Evolutionary conservation across 805 yeast genomes (phyloP), one percentile per base, ranked within the genome.

Genomic region (Scheffersomyces stipitis): DNA sequence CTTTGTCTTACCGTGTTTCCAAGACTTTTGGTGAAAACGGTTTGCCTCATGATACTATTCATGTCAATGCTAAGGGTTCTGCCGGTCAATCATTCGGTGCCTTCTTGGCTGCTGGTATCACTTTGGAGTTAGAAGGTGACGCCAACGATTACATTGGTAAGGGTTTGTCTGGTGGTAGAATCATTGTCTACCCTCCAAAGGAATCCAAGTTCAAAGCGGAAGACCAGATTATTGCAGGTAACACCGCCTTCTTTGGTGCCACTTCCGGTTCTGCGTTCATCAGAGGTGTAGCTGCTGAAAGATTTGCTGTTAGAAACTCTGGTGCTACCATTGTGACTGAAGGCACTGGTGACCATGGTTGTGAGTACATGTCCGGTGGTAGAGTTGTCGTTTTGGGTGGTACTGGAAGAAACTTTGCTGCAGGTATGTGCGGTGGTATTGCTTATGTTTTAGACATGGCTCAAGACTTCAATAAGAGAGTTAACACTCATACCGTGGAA

Each of bases 31-130:
- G 99, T 46, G 96, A 90, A 56, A 71, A 78, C 45, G 96, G 97
- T 24, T 73, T 91, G 55, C 99, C 99, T 15, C 91, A 87, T 54
- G 97, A 93, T 64, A 93, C 98, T 13, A 84, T 91, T 48, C 97
- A 90, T 51, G 97, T 90, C 29, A 85, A 90, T 58, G 78, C 86
- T 40, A 75, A 73, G 56, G 99, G 99, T 47, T 83, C 90, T 39
- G 99, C 99, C 18, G 99, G 99, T 56, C 99, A 91, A 71, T 89
- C 97, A 3, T 91, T 93, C 58, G 99, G 99, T 71, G 99, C 98
- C 2, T 91, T 87, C 74, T 75, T 93, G 53, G 95, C 98, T 33
- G 83, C 95, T 4, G 99, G 99, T 72, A 82, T 91, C 45, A 93
- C 98, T 8, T 79, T 91, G 56, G 95, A 87, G 62, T 74, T 91